Percentiles rank a stretch among this genome's conserved stretches.
phyloP scores from a whole-genome alignment of 176 grass and related monocot species.

The Melocanna baccifera region DNA sequence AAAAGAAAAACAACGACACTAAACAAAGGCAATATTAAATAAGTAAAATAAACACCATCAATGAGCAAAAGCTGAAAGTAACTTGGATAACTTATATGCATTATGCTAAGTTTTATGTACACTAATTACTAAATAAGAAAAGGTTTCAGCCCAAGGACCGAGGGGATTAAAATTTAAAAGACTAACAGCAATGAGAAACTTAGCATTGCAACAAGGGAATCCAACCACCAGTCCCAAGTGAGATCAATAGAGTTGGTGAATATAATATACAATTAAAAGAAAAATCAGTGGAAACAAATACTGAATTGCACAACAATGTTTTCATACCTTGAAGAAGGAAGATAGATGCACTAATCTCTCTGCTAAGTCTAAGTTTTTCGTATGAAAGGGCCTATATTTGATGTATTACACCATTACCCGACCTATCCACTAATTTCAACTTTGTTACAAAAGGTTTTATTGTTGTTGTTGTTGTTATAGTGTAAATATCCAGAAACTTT shows the following conservation, averaged over 20 bases:
- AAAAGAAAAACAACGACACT: background rate
- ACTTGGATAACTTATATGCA: constrained; percentile 4
- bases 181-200: background rate
- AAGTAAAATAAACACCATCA: constrained; percentile 5
- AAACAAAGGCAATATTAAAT: background rate
- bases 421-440: background rate
- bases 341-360: background rate
- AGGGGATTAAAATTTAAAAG: background rate
- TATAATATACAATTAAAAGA: background rate
- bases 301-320: background rate
- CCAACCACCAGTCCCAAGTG: background rate
- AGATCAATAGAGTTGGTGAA: background rate
- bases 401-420: background rate
- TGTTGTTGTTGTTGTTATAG: background rate
- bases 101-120: background rate
- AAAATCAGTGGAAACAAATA: background rate
- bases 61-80: background rate
- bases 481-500: constrained; percentile 17
- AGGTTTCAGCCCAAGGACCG: background rate
- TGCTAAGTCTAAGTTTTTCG: background rate
- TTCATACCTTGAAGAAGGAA: background rate
- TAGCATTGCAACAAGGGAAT: background rate
- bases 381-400: background rate
- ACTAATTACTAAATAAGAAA: constrained; percentile 2
- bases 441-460: background rate